Conservation (phyloP, 495 filamentous ascomycete genomes). For the Penicillium mononematosum region DNA sequence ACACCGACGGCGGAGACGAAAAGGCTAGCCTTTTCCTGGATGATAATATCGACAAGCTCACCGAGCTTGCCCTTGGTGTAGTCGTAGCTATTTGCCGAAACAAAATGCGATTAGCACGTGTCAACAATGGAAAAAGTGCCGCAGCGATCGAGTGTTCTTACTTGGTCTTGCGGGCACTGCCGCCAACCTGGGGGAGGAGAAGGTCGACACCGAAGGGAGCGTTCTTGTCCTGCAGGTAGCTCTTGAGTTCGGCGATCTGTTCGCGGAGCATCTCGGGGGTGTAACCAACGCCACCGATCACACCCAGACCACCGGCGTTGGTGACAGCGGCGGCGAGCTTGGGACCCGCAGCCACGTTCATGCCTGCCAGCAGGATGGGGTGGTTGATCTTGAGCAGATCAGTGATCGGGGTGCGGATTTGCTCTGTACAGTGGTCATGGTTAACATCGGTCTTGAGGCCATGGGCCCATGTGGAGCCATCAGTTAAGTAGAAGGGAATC, state of each 20-base stretch:
- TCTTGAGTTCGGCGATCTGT: slow-evolving; percentile 93
- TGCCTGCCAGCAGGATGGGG: slow-evolving; percentile 91
- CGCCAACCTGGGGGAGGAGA: slow-evolving; percentile 90
- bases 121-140: not conserved
- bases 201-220: slow-evolving; percentile 99
- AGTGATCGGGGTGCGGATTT: slow-evolving; percentile 84
- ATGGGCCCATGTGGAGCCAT: not conserved
- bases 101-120: slow-evolving; percentile 21
- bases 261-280: slow-evolving; percentile 95
- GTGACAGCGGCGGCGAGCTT: slow-evolving; percentile 96
- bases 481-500: not conserved
- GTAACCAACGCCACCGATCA: slow-evolving; percentile 95
- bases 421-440: slow-evolving; percentile 51
- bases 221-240: slow-evolving; percentile 85
- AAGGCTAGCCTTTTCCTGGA: slow-evolving; percentile 82
- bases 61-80: slow-evolving; percentile 99
- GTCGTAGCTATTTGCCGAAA: slow-evolving; percentile 70
- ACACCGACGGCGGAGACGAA: slow-evolving; percentile 98
- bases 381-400: slow-evolving; percentile 97
- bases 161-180: slow-evolving; percentile 92
- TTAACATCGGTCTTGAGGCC: not conserved
- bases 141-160: slow-evolving; percentile 39
- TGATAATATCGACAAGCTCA: slow-evolving; percentile 87
- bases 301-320: slow-evolving; percentile 93
- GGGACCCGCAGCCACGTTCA: slow-evolving; percentile 98